Conservation (phyloP, 2,329 filamentous ascomycete genomes). For the Aspergillus hortae region DNA sequence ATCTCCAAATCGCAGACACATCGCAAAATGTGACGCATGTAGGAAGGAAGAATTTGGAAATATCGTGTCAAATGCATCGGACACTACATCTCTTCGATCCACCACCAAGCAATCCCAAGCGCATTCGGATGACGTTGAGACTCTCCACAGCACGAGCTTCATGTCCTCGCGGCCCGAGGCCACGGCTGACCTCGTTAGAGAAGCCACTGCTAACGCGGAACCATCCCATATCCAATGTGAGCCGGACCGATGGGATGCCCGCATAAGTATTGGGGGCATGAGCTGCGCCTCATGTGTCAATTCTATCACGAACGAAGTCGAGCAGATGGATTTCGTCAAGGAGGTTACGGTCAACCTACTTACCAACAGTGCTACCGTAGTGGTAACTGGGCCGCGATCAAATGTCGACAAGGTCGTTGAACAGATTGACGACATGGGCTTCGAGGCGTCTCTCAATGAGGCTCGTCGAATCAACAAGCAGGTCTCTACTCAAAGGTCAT, state of each 20-base stretch:
- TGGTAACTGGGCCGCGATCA: conserved; percentile 49
- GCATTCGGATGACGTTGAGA: background rate
- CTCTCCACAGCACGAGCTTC: conserved; percentile 2
- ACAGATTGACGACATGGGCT: conserved; percentile 49
- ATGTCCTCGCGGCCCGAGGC: background rate
- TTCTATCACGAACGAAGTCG: conserved; percentile 58
- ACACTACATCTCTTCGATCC: conserved; percentile 10
- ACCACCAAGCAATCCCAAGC: background rate
- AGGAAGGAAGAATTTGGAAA: conserved; percentile 36
- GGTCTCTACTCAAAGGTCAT: conserved; percentile 2
- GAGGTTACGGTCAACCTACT: conserved; percentile 62
- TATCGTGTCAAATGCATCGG: conserved; percentile 8
- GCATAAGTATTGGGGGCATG: conserved; percentile 64
- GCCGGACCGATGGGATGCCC: conserved; percentile 23
- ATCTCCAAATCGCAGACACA: conserved; percentile 28
- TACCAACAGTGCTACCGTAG: conserved; percentile 62
- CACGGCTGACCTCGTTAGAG: background rate
- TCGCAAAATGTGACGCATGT: conserved; percentile 52
- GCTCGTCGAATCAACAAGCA: conserved; percentile 16
- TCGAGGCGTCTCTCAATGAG: conserved; percentile 43
- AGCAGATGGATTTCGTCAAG: conserved; percentile 56
- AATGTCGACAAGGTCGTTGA: conserved; percentile 47
- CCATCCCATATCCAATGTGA: too few species aligned
- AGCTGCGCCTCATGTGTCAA: conserved; percentile 68
- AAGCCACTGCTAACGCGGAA: too few species aligned